Evolutionary conservation across 768 basidiomycete genomes (phyloP).

Genomic region (Gymnopilus junonius): DNA sequence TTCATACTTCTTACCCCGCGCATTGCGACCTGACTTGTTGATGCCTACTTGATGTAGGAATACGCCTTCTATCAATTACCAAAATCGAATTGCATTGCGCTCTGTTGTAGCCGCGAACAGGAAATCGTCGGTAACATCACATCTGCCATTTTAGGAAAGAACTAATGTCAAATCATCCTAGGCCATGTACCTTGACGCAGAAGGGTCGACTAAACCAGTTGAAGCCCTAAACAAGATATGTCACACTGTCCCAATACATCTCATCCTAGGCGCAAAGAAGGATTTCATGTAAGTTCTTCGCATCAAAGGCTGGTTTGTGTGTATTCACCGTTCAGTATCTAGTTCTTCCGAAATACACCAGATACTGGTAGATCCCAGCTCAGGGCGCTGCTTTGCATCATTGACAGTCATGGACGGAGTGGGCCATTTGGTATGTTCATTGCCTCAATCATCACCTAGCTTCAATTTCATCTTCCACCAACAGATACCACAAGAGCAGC

Average conservation of each 20-base stretch:
- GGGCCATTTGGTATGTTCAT: neutral
- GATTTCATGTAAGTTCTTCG: constrained; percentile 54
- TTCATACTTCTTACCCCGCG: neutral
- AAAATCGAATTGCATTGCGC: constrained; percentile 38
- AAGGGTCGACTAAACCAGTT: constrained; percentile 59
- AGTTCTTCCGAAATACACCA: constrained; percentile 42
- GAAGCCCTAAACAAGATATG: constrained; percentile 46
- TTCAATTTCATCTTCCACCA: too few species aligned
- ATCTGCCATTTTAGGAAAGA: neutral
- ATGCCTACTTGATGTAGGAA: constrained; percentile 34
- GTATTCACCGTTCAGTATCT: neutral
- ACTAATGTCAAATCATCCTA: constrained; percentile 23
- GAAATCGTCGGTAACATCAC: constrained; percentile 52
- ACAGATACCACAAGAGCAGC: constrained; percentile 9
- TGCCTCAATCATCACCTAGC: too few species aligned
- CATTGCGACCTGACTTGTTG: neutral
- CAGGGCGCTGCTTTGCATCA: neutral
- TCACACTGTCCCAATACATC: constrained; percentile 48
- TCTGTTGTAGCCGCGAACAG: constrained; percentile 65
- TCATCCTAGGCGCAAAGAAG: constrained; percentile 52
- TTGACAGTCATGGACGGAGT: neutral
- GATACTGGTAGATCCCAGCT: constrained; percentile 35
- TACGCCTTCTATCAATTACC: constrained; percentile 48
- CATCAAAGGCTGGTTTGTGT: neutral
- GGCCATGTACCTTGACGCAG: constrained; percentile 68